phyloP scores from a whole-genome alignment of 176 grass and related monocot species.

The Aegilops longissima region DNA sequence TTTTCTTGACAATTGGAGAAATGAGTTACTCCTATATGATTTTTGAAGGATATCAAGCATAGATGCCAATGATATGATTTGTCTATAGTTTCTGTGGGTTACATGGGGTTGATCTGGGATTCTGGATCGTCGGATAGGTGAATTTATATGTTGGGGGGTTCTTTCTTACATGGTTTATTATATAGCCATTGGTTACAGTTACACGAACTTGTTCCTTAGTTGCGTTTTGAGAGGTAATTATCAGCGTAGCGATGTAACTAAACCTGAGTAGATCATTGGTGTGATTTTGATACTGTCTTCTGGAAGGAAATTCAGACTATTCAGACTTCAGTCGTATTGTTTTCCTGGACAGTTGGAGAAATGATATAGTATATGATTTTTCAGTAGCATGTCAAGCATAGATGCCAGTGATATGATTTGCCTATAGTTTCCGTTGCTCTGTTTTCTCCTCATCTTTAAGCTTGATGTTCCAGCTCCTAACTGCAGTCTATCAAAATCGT shows the following conservation, averaged over 20 bases:
- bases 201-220: neutral
- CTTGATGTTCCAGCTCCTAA: neutral
- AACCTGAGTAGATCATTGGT: neutral
- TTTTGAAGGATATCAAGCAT: neutral
- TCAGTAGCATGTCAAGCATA: neutral
- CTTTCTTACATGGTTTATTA: neutral
- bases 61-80: neutral
- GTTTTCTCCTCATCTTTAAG: neutral
- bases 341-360: neutral
- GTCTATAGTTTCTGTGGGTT: neutral
- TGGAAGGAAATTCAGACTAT: neutral
- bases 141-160: constrained; percentile 26
- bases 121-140: constrained; percentile 18
- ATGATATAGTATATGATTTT: neutral
- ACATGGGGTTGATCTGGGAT: constrained; percentile 11
- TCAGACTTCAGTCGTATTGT: constrained; percentile 2
- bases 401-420: neutral
- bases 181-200: constrained; percentile 10
- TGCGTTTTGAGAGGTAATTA: neutral
- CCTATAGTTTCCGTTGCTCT: neutral
- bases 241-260: neutral
- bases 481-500: neutral
- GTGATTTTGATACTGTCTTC: neutral
- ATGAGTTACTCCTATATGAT: neutral
- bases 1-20: constrained; percentile 1